Evolutionary conservation across 176 grass and related monocot genomes (phyloP), one percentile per base, ranked within the genome.

Genomic region (Cenchrus fungigraminus): DNA sequence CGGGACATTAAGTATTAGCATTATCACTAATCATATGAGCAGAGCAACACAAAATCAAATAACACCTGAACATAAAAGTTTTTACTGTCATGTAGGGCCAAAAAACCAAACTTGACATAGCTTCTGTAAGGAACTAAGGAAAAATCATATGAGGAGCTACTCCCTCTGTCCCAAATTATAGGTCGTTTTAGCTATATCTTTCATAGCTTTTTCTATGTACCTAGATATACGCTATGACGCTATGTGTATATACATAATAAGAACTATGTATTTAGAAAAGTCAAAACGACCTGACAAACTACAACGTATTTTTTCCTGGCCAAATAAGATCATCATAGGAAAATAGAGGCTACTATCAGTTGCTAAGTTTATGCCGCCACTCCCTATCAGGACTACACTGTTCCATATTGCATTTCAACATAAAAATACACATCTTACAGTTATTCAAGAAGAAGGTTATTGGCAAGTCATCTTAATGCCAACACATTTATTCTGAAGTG

Each of bases 381-480:
- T 28, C 37, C 47, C 29, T 44, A 16, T 34, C 74, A 37, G 22
- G 44, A 80, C 37, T 72, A 63, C 22, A 86, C 8, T 11, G 9
- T 65, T 87, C 6, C 14, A 31, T 76, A 37, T 45, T 73, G 29
- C 79, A 84, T 75, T 67, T 85, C 54, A 83, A 57, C 29, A 68
- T 32, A 52, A 79, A 68, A 73, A 0, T 73, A 37, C 11, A 52
- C 53, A 77, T 80, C 25, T 69, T 80, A 82, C 1, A 44, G 65
- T 53, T 83, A 79, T 55, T 84, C 75, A 73, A 14, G 65, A 57
- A 70, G 54, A 45, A 12, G 13, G 20, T n/a, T 85, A 80, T 68
- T 74, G 57, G 52, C 7, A 12, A 56, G 59, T 3, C 49, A 43
- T 55, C 50, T 8, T 43, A 68, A 56, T 43, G 31, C 12, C 64